Percentiles rank a stretch among this genome's conserved stretches.
Conservation (phyloP, 352 stramenopile species). For the Pythium graminicola region DNA sequence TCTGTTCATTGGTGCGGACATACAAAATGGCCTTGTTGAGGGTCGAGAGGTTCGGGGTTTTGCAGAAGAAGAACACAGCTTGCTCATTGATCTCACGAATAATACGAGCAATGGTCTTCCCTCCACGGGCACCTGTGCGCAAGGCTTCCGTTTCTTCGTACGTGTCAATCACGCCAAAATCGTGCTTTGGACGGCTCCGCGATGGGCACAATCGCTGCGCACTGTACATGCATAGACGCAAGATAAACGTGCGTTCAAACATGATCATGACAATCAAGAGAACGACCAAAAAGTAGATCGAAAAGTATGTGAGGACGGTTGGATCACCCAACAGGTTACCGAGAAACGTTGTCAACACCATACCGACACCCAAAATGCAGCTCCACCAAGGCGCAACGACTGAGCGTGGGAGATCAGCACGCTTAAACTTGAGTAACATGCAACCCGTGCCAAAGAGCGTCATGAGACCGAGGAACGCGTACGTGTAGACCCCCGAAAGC, state of each 20-base stretch:
- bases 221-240: slow-evolving; percentile 76
- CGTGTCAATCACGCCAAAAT: slow-evolving; percentile 25
- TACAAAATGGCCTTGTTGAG: slow-evolving; percentile 96
- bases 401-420: slow-evolving; percentile 79
- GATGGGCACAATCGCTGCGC: slow-evolving; percentile 74
- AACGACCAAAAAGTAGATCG: slow-evolving; percentile 82
- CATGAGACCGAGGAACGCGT: slow-evolving; percentile 94
- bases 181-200: slow-evolving; percentile 25
- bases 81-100: slow-evolving; percentile 86
- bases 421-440: slow-evolving; percentile 95
- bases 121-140: slow-evolving; percentile 70
- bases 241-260: slow-evolving; percentile 84
- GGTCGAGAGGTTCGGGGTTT: slow-evolving; percentile 87
- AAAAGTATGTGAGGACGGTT: slow-evolving; percentile 86
- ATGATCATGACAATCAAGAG: slow-evolving; percentile 81
- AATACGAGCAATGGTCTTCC: slow-evolving; percentile 78
- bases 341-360: slow-evolving; percentile 83
- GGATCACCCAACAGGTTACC: slow-evolving; percentile 82
- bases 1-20: slow-evolving; percentile 92
- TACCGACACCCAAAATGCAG: slow-evolving; percentile 69
- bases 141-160: slow-evolving; percentile 46
- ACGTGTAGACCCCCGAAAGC: slow-evolving; percentile 92
- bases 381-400: slow-evolving; percentile 86
- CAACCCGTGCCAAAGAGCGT: slow-evolving; percentile 90
- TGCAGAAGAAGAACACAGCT: slow-evolving; percentile 92